Evolutionary conservation across 2,329 filamentous ascomycete genomes (phyloP).

Genomic region (Beauveria scarabaeidicola): DNA sequence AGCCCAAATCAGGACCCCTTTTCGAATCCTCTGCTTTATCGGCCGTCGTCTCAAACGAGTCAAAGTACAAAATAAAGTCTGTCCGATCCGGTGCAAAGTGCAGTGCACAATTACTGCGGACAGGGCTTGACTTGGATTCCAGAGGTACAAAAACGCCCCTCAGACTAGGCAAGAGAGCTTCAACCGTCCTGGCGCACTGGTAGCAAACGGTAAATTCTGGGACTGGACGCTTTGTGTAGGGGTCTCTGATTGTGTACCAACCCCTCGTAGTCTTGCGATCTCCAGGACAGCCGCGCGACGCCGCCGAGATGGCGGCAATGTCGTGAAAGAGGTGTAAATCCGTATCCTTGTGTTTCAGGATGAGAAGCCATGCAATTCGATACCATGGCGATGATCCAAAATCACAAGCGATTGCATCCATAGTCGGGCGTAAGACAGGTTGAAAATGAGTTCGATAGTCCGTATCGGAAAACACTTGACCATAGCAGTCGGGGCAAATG

Average conservation of each 20-base stretch:
- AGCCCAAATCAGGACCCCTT: conserved; percentile 45
- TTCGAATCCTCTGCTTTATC: conserved; percentile 39
- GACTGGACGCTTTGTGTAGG: conserved; percentile 53
- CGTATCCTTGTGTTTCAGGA: conserved; percentile 57
- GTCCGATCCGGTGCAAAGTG: conserved; percentile 45
- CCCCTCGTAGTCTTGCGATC: conserved; percentile 45
- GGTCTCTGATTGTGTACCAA: conserved; percentile 72
- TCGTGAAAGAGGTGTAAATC: conserved; percentile 62
- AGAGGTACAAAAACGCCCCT: conserved; percentile 54
- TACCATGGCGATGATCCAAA: conserved; percentile 74
- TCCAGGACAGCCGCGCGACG: conserved; percentile 49
- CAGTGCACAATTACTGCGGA: conserved; percentile 58
- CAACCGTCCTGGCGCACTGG: conserved; percentile 63
- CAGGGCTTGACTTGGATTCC: conserved; percentile 36
- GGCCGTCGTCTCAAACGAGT: conserved; percentile 49
- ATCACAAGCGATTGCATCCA: conserved; percentile 60
- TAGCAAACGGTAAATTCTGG: conserved; percentile 68
- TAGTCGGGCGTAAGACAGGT: conserved; percentile 46
- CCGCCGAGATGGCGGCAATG: conserved; percentile 49
- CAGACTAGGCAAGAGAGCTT: conserved; percentile 65
- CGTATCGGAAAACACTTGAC: conserved; percentile 58
- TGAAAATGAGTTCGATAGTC: conserved; percentile 59
- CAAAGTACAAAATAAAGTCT: conserved; percentile 52
- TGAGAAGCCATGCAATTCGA: conserved; percentile 75
- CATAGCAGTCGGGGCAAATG: conserved; percentile 76